Base-by-base conservation (phyloP, 2,329 filamentous ascomycete species). In the Xylariales sp. region DNA sequence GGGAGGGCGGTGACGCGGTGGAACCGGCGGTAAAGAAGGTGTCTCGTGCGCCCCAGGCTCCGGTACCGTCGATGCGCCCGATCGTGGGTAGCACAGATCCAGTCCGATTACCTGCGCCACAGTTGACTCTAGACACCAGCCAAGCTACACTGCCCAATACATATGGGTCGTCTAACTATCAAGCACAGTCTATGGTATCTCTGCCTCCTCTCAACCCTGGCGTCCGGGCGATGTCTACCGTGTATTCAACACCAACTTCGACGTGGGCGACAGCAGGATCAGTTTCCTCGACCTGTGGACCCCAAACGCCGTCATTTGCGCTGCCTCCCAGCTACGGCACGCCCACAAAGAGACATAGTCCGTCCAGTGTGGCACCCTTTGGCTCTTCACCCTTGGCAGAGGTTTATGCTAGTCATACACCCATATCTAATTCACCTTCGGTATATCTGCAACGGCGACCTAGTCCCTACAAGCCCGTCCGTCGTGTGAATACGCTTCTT, bases 391-490 rank as follows among this genome's bases (percentile, higher is more conserved):
- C 89, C 0, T 78, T 91, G n/a, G 86, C 85, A n/a, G 87, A 89
- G 16, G 84, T 87, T 28, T 91, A 87, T 61, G 83, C 82, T 6
- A 82, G 84, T 52, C 86, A 89, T 60, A 88, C 89, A 8, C 90
- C 91, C 5, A 88, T 89, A 52, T 91, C 92, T 39, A 87, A 96
- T 71, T 98, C 96, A 39, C 95, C 95, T 0, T 94, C 92, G 10
- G 89, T 93, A 75, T 97, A 97, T 80, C 84, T 97, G 45, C 91
- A 93, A 75, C 93, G 97, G 78, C 89, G 96, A 64, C 90, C 92
- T 70, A 98, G 95, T 63, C 96, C 96, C 3, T 98, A 98, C 80
- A 92, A 93, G 71, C 95, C 95, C 1, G 91, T 97, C 46, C 91
- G 94, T 61, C 88, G 93, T 68, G 93, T 97, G 67, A 94, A 96